phyloP scores from a whole-genome alignment of 2,329 filamentous ascomycete species.

The Phoma sp. region DNA sequence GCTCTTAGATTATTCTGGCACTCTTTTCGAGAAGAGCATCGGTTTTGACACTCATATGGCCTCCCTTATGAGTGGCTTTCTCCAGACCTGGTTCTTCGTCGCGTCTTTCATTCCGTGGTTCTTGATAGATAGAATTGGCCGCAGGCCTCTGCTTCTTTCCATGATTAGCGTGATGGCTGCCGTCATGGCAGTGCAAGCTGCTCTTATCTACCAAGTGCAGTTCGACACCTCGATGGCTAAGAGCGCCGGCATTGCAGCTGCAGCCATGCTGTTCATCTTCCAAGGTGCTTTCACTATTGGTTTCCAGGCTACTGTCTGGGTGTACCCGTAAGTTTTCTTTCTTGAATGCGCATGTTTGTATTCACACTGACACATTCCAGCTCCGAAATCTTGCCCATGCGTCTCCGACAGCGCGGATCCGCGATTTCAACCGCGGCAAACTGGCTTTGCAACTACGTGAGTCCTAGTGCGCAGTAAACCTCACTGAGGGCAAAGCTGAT shows the following conservation, averaged over 20 bases:
- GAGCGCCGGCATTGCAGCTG: conserved; percentile 22
- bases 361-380: too few species aligned
- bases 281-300: conserved; percentile 27
- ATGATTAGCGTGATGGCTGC: conserved; percentile 28
- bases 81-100: conserved; percentile 29
- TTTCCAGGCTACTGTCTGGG: conserved; percentile 26
- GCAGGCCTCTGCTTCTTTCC: conserved; percentile 21
- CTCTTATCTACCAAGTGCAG: conserved; percentile 28
- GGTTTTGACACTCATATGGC: conserved; percentile 25
- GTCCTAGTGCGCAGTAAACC: background rate
- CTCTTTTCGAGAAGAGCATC: conserved; percentile 26
- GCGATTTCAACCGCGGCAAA: conserved; percentile 18
- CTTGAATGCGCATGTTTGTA: too few species aligned
- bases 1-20: conserved; percentile 20
- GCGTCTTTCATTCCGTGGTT: conserved; percentile 27
- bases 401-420: conserved; percentile 18
- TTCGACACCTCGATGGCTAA: conserved; percentile 19
- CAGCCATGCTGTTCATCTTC: conserved; percentile 26
- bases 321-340: conserved; percentile 1
- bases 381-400: conserved; percentile 18
- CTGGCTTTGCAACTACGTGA: conserved; percentile 20
- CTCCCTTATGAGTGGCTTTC: conserved; percentile 24
- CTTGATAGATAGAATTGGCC: conserved; percentile 23
- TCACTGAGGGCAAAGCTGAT: background rate
- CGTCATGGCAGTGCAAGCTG: conserved; percentile 27